A percentile compares a stretch with the other conserved stretches of the same genome.
phyloP scores from a whole-genome alignment of 495 filamentous ascomycete genomes.

The Emericellopsis terricola region DNA sequence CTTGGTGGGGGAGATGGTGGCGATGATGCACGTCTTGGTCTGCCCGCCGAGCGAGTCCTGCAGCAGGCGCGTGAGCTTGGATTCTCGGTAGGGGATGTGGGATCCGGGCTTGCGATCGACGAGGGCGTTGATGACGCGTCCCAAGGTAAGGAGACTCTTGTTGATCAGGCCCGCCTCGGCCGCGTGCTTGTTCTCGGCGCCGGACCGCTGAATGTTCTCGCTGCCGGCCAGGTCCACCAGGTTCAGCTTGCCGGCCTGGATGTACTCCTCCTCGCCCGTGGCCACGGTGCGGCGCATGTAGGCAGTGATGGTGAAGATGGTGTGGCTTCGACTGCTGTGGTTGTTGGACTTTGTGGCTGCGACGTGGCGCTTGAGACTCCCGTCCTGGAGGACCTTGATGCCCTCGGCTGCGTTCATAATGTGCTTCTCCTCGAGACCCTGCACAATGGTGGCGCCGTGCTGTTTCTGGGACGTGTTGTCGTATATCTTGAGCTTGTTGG shows the following conservation, averaged over 20 bases:
- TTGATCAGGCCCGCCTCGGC: conserved; percentile 94
- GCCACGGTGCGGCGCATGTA: conserved; percentile 67
- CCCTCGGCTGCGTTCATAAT: conserved; percentile 73
- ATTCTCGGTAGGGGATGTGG: conserved; percentile 93
- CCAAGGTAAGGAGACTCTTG: conserved; percentile 87
- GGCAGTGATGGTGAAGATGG: conserved; percentile 86
- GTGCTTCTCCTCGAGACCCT: conserved; percentile 93
- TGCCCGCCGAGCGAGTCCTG: conserved; percentile 92
- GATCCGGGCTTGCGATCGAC: conserved; percentile 64
- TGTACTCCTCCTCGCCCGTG: conserved; percentile 56
- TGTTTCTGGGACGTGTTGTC: conserved; percentile 79
- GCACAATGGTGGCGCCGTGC: conserved; percentile 62
- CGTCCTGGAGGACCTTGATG: conserved; percentile 72
- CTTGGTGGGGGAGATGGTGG: conserved; percentile 83
- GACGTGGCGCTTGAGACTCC: conserved; percentile 85
- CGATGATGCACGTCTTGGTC: conserved; percentile 97
- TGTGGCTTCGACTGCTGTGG: conserved; percentile 86
- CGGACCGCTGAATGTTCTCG: conserved; percentile 92
- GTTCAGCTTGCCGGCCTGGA: conserved; percentile 91
- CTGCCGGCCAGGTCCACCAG: conserved; percentile 91
- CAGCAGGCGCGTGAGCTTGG: conserved; percentile 82
- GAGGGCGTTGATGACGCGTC: conserved; percentile 91
- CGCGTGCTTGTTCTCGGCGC: conserved; percentile 93
- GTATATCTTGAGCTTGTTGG: conserved; percentile 78
- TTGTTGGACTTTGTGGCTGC: conserved; percentile 98